A percentile compares a stretch with the other conserved stretches of the same genome.
Evolutionary conservation across 148 eudicot genomes (phyloP).

Genomic region (Amaranthus palmeri): DNA sequence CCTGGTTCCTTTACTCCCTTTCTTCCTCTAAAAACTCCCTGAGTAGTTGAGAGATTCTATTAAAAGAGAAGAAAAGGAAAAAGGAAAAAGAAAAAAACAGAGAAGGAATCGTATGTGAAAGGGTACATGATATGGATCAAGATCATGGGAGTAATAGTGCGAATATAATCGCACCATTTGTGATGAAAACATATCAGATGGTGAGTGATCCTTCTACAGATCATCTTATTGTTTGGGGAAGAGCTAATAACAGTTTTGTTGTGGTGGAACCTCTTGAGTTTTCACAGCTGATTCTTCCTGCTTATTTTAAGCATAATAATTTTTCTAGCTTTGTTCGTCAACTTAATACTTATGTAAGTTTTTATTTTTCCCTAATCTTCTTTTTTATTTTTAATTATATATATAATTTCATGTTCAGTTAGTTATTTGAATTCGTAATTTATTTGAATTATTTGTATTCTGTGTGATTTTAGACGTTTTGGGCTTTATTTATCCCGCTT

Average conservation of each 20-base stretch:
- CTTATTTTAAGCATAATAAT: conserved; percentile 72
- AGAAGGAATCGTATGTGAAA: conserved; percentile 22
- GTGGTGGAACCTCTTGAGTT: conserved; percentile 65
- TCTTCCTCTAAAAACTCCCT: neutral
- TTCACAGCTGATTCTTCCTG: conserved; percentile 53
- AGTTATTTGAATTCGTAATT: too few species aligned
- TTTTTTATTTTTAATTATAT: too few species aligned
- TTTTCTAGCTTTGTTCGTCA: conserved; percentile 94
- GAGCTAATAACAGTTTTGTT: conserved; percentile 61
- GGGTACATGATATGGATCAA: neutral
- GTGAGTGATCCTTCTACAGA: conserved; percentile 55
- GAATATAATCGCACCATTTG: conserved; percentile 50
- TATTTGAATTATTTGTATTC: too few species aligned
- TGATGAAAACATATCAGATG: conserved; percentile 76
- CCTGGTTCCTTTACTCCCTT: neutral
- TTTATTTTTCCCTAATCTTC: too few species aligned
- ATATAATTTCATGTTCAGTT: too few species aligned
- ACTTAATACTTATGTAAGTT: conserved; percentile 76
- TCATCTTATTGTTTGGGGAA: conserved; percentile 57
- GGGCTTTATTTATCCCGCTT: too few species aligned
- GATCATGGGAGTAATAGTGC: neutral
- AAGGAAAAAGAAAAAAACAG: neutral
- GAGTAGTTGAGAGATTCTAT: neutral
- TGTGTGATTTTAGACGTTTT: too few species aligned
- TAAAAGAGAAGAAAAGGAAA: neutral